These are phyloP conservation scores for Kodamaea jinghongensis DNA, from an alignment of 805 yeast species.

Conservation along the genomic window DNA sequence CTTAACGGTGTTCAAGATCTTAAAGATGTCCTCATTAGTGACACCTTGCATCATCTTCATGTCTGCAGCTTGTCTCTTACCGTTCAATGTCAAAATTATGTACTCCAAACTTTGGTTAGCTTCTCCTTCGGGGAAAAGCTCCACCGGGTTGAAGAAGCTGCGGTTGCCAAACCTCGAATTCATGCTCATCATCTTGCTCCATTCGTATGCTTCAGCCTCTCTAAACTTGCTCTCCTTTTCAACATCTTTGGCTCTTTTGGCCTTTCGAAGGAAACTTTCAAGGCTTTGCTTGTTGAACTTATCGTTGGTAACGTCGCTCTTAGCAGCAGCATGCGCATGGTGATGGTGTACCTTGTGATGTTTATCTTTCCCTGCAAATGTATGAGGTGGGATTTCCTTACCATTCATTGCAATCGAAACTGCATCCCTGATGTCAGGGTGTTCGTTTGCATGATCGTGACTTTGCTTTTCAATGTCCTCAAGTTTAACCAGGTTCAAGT, in stretches of 20 bases:
- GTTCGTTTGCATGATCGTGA: slow-evolving; percentile 6
- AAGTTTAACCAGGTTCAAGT: slow-evolving; percentile 5
- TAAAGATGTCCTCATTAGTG: slow-evolving; percentile 40
- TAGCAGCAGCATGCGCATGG: neutral
- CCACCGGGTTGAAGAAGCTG: slow-evolving; percentile 48
- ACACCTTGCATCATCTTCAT: slow-evolving; percentile 42
- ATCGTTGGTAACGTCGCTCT: neutral
- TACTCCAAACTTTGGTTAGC: slow-evolving; percentile 19
- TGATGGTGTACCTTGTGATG: neutral
- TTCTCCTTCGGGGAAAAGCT: slow-evolving; percentile 9
- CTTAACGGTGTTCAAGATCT: slow-evolving; percentile 35
- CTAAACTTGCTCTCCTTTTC: slow-evolving; percentile 46
- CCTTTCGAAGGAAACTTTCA: slow-evolving; percentile 42
- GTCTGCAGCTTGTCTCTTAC: slow-evolving; percentile 29
- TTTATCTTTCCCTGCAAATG: neutral
- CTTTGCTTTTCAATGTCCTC: slow-evolving; percentile 3
- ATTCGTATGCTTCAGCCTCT: slow-evolving; percentile 50
- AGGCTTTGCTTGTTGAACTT: slow-evolving; percentile 17
- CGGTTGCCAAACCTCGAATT: slow-evolving; percentile 38
- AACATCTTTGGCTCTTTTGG: slow-evolving; percentile 38
- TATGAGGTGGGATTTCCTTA: neutral
- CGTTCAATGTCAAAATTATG: slow-evolving; percentile 33
- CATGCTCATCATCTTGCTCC: slow-evolving; percentile 38
- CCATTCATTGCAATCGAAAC: slow-evolving; percentile 22
- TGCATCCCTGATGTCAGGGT: slow-evolving; percentile 21